These are phyloP conservation scores for Crithidia bombi DNA, from an alignment of 208 protist species.

Conservation along the genomic window DNA sequence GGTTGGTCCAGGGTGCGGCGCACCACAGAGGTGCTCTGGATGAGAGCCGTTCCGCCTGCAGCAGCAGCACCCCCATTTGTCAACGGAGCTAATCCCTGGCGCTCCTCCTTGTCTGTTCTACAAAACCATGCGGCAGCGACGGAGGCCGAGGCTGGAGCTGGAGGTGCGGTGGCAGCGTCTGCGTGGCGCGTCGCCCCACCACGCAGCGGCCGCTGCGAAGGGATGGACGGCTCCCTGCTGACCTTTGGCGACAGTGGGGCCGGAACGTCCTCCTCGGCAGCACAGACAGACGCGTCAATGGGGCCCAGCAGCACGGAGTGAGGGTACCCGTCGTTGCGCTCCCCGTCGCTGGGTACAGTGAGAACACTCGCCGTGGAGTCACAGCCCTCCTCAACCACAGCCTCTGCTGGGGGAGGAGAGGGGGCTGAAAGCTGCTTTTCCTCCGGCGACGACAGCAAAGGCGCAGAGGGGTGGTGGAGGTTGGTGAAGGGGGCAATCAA, in stretches of 20 bases:
- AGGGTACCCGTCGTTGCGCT: background rate
- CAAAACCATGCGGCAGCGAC: background rate
- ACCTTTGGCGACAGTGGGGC: background rate
- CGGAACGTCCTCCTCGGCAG: background rate
- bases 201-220: background rate
- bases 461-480: background rate
- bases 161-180: too few relatives aligned
- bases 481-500: background rate
- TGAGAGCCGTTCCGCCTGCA: background rate
- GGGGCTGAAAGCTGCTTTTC: background rate
- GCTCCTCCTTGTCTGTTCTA: background rate
- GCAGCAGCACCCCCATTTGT: background rate
- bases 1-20: slow-evolving; percentile 1
- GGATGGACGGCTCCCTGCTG: background rate
- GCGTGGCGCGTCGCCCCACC: too few relatives aligned
- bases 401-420: background rate
- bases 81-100: background rate
- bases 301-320: background rate
- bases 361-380: slow-evolving; percentile 19
- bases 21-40: background rate
- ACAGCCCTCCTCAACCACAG: background rate
- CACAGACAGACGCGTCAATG: slow-evolving; percentile 5
- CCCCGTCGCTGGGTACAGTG: background rate
- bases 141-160: background rate
- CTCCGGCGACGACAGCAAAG: too few relatives aligned